These are phyloP conservation scores for Microbotryomycetes sp. DNA, from an alignment of 1,284 basidiomycete species.

Conservation along the genomic window DNA sequence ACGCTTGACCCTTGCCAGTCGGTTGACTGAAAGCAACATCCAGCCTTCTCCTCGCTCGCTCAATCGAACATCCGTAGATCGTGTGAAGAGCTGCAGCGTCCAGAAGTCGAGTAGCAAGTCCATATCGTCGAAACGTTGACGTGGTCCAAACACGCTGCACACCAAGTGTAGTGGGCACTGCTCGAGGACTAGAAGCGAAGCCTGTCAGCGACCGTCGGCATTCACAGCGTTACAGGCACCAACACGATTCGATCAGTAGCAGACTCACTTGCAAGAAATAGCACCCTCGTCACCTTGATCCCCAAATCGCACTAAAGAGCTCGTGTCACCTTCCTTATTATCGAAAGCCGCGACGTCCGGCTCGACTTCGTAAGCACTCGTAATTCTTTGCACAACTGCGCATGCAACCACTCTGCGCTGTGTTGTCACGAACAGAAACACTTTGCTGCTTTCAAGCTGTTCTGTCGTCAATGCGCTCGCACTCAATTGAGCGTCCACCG, in stretches of 20 bases:
- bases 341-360: conserved; percentile 17
- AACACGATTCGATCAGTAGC: background rate
- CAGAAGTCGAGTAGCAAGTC: conserved; percentile 41
- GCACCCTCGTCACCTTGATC: conserved; percentile 41
- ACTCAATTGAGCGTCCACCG: conserved; percentile 45
- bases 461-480: conserved; percentile 41
- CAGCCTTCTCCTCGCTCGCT: conserved; percentile 30
- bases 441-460: conserved; percentile 42
- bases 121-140: conserved; percentile 41
- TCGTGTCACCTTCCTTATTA: conserved; percentile 2
- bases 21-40: conserved; percentile 48
- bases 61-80: conserved; percentile 44
- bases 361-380: conserved; percentile 43
- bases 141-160: conserved; percentile 48
- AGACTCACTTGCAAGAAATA: conserved; percentile 46
- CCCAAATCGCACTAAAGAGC: conserved; percentile 35
- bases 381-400: conserved; percentile 45
- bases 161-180: conserved; percentile 44
- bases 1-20: conserved; percentile 43
- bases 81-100: conserved; percentile 41
- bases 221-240: background rate
- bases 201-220: background rate
- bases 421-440: conserved; percentile 44
- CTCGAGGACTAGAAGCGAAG: conserved; percentile 38
- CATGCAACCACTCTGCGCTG: conserved; percentile 43